Evolutionary conservation across 2,329 filamentous ascomycete genomes (phyloP).

Genomic region (Pseudocercospora eumusae): DNA sequence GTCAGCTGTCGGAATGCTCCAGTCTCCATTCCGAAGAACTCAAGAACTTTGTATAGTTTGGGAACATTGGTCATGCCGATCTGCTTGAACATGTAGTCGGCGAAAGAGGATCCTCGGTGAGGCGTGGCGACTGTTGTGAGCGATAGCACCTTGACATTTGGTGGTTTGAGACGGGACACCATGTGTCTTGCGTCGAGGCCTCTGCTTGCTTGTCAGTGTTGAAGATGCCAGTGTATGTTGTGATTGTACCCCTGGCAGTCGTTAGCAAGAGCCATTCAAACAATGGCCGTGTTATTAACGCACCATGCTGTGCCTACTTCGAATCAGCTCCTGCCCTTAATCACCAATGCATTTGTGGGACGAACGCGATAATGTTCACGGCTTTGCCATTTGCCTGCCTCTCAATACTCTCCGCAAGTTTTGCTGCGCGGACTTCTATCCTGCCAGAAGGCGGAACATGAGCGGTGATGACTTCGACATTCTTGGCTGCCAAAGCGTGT

Average conservation of each 20-base stretch:
- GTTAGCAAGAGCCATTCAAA: slow-evolving; percentile 17
- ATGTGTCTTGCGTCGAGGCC: slow-evolving; percentile 66
- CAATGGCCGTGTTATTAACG: background rate
- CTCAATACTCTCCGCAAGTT: slow-evolving; percentile 56
- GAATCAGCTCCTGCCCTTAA: background rate
- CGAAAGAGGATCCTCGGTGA: slow-evolving; percentile 62
- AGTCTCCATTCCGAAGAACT: slow-evolving; percentile 58
- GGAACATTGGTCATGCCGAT: slow-evolving; percentile 57
- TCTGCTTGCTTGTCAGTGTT: slow-evolving; percentile 40
- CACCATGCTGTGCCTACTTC: slow-evolving; percentile 26
- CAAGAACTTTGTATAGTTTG: slow-evolving; percentile 58
- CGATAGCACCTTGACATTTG: slow-evolving; percentile 73
- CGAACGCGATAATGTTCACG: slow-evolving; percentile 66
- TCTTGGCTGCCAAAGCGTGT: slow-evolving; percentile 58
- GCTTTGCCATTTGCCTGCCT: slow-evolving; percentile 56
- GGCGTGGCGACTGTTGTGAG: slow-evolving; percentile 65
- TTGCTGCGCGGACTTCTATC: slow-evolving; percentile 59
- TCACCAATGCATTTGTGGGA: slow-evolving; percentile 16
- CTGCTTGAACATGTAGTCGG: slow-evolving; percentile 61
- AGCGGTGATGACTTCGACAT: slow-evolving; percentile 62
- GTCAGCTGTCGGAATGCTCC: slow-evolving; percentile 65
- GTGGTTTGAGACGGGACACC: slow-evolving; percentile 60
- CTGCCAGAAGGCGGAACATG: slow-evolving; percentile 61
- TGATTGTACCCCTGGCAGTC: slow-evolving; percentile 26
- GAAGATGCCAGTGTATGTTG: background rate